Percentiles rank a stretch among this genome's conserved stretches.
phyloP scores from a whole-genome alignment of 2,329 filamentous ascomycete species.

The Seiridium unicorne region DNA sequence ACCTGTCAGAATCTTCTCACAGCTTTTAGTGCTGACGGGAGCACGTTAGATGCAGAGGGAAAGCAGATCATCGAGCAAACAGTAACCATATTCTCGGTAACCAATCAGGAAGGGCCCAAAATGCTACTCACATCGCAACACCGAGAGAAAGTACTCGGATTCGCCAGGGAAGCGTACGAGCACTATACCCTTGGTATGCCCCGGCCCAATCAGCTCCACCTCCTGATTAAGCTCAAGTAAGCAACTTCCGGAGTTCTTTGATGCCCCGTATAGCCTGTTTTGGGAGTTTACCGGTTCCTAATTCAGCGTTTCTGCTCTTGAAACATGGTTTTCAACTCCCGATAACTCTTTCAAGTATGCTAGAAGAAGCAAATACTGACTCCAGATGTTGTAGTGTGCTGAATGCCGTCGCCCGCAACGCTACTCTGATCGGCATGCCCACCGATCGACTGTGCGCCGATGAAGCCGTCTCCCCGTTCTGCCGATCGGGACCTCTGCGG shows the following conservation, averaged over 20 bases:
- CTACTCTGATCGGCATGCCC: conserved; percentile 6
- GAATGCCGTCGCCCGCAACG: conserved; percentile 10
- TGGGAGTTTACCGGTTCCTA: too few species aligned
- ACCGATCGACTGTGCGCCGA: conserved; percentile 12
- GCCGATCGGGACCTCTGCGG: conserved; percentile 2
- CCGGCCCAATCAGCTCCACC: neutral
- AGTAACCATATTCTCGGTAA: neutral
- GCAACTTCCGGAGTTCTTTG: too few species aligned
- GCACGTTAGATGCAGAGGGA: neutral
- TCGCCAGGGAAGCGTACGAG: conserved; percentile 1
- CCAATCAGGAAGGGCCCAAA: neutral
- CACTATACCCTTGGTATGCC: neutral
- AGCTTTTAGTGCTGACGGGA: neutral
- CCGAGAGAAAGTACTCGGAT: neutral
- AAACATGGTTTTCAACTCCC: too few species aligned
- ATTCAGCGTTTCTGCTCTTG: too few species aligned
- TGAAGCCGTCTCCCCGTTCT: conserved; percentile 19
- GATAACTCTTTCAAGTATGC: too few species aligned
- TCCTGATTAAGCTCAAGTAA: conserved; percentile 10
- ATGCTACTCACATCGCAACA: neutral
- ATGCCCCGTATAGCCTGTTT: too few species aligned
- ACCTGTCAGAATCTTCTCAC: neutral
- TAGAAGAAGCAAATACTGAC: too few species aligned
- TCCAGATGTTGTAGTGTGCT: too few species aligned
- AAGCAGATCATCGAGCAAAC: neutral